Evolutionary conservation across 345 rosid genomes (phyloP).

Genomic region (Fremontodendron californicum): DNA sequence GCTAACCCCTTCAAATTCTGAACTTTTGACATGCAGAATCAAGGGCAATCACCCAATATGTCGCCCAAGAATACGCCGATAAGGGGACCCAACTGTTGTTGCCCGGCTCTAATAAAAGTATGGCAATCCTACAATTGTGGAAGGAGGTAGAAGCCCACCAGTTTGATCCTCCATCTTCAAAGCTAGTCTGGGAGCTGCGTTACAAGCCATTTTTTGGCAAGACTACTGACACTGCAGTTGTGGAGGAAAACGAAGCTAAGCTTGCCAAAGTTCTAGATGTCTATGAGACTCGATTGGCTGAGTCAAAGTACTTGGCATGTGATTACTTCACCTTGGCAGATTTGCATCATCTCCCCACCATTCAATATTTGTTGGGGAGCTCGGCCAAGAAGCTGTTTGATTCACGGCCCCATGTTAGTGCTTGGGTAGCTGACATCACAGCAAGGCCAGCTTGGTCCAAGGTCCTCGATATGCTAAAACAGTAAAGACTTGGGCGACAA

Average conservation of each 20-base stretch:
- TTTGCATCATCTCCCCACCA: slow-evolving; percentile 65
- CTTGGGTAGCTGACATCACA: slow-evolving; percentile 54
- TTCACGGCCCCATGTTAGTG: slow-evolving; percentile 41
- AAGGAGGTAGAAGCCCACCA: slow-evolving; percentile 63
- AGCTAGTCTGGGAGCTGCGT: slow-evolving; percentile 52
- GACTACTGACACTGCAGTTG: slow-evolving; percentile 45
- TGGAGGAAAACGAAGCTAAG: slow-evolving; percentile 53
- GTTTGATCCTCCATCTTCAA: slow-evolving; percentile 52
- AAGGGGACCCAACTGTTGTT: slow-evolving; percentile 54
- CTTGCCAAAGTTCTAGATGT: slow-evolving; percentile 50
- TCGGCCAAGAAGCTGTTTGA: slow-evolving; percentile 41
- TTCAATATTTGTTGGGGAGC: slow-evolving; percentile 37
- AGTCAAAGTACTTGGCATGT: slow-evolving; percentile 60
- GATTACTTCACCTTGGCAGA: slow-evolving; percentile 63
- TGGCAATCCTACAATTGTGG: slow-evolving; percentile 43
- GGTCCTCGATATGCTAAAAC: slow-evolving; percentile 40
- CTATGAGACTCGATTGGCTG: slow-evolving; percentile 52
- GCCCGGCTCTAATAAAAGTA: slow-evolving; percentile 25
- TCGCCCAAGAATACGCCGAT: slow-evolving; percentile 37
- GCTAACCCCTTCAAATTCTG: background rate
- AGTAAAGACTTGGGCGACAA: background rate
- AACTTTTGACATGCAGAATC: slow-evolving; percentile 49
- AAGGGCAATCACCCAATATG: slow-evolving; percentile 65
- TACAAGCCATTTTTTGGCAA: slow-evolving; percentile 45
- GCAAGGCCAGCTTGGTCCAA: slow-evolving; percentile 60